Base-by-base conservation (phyloP, 139 green algal species). In the Trebouxia sp. region DNA sequence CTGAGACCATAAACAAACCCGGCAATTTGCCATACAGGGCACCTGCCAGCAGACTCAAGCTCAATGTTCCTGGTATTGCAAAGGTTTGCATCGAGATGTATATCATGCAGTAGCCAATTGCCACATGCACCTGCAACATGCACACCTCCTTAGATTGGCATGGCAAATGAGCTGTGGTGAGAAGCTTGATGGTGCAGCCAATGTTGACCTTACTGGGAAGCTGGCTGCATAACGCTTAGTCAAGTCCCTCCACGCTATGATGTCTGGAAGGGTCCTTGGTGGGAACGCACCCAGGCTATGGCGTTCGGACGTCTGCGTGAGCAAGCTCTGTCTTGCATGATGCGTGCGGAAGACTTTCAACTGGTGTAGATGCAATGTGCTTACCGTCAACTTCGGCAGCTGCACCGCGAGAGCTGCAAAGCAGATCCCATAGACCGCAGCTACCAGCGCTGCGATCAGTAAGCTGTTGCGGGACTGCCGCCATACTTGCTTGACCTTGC, bases 81-180 rank as follows among this genome's bases (percentile, higher is more conserved):
- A 94, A 95, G 0, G 89, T 91, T 83, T 97, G 92, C 77, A 94
- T 84, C 80, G 83, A 89, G 30, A 94, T 50, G 65, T 95, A 95
- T 0, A 58, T 10, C 58, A 70, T 24, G 30, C 47, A 56, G 17
- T 41, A 77, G 3, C 42, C n/a, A 4, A 77, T 17, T 12, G 38
- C 22, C 26, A 77, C 43, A 15, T 77, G 69, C 41, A 77, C 69
- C 69, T 77, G 69, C 42, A 77, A 17, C 50, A 58, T 58, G 50
- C 1, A 28, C 50, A 58, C 22, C 1, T 17, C 50, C 50, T n/a
- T 28, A 22, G 20, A 28, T 17, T 58, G 50, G 22, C 50, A 58
- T 28, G 50, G 20, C 26, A 17, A 5, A 17, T 58, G 20, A 58
- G 4, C 50, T 58, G 22, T 22, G 26, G 4, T 17, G 50, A 17